phyloP scores from a whole-genome alignment of 208 protist genomes.

The Leptomonas pyrrhocoris region DNA sequence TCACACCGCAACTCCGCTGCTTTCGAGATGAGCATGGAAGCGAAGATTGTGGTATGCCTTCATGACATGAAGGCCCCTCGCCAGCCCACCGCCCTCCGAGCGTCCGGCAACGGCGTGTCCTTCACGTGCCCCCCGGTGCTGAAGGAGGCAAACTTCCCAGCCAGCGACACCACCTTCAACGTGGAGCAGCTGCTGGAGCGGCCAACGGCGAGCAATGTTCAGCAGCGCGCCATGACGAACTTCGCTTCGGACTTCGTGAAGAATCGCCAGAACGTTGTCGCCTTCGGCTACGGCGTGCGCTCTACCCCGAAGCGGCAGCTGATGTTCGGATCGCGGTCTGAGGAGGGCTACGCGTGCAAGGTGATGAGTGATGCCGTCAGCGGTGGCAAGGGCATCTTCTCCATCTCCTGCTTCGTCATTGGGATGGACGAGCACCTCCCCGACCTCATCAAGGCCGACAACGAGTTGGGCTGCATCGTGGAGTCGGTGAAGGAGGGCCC shows the following conservation, averaged over 20 bases:
- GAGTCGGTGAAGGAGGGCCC: constrained; percentile 90
- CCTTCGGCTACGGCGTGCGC: constrained; percentile 85
- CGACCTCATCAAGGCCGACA: constrained; percentile 83
- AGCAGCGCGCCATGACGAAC: constrained; percentile 39
- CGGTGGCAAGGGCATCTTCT: constrained; percentile 59
- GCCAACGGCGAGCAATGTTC: constrained; percentile 41
- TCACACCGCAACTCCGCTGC: not conserved
- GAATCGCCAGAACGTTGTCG: constrained; percentile 79
- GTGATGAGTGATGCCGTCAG: constrained; percentile 70
- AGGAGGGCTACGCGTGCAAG: constrained; percentile 74
- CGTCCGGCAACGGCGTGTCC: constrained; percentile 50
- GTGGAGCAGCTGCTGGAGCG: constrained; percentile 61
- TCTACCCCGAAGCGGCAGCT: constrained; percentile 85
- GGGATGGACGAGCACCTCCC: constrained; percentile 70
- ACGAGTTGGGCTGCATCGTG: constrained; percentile 83
- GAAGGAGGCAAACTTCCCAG: constrained; percentile 72
- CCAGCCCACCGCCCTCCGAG: constrained; percentile 43
- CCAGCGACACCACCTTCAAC: constrained; percentile 62
- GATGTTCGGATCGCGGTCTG: constrained; percentile 63
- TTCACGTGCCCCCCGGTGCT: constrained; percentile 67
- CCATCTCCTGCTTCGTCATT: constrained; percentile 77
- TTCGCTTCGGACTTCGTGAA: constrained; percentile 58
- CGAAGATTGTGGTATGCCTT: constrained; percentile 66
- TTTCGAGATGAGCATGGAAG: constrained; percentile 56
- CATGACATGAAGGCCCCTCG: constrained; percentile 58